A percentile compares a stretch with the other conserved stretches of the same genome.
phyloP scores from a whole-genome alignment of 2,329 filamentous ascomycete species.

The Clarireedia homoeocarpa region DNA sequence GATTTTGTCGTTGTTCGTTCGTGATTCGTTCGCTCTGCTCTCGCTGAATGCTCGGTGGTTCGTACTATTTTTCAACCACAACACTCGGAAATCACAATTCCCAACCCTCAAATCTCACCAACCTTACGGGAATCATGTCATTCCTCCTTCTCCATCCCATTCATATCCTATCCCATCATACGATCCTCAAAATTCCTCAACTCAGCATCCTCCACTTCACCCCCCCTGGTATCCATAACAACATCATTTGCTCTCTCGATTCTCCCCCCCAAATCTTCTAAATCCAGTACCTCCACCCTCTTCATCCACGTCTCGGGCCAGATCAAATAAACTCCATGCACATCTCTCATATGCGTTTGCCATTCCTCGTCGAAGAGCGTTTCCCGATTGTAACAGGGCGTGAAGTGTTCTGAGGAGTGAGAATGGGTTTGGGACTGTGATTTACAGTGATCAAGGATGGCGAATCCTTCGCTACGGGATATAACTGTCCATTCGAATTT shows the following conservation, averaged over 20 bases:
- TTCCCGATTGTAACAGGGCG: conserved; percentile 26
- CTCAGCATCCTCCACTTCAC: not conserved
- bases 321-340: conserved; percentile 25
- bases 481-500: conserved; percentile 26
- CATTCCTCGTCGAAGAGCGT: conserved; percentile 27
- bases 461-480: conserved; percentile 22
- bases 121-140: too few relatives aligned
- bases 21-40: too few relatives aligned
- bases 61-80: too few relatives aligned
- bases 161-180: too few relatives aligned
- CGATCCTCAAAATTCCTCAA: too few relatives aligned
- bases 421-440: conserved; percentile 9
- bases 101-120: too few relatives aligned
- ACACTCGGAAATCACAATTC: too few relatives aligned
- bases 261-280: conserved; percentile 24
- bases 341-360: conserved; percentile 27
- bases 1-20: too few relatives aligned
- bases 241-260: conserved; percentile 25
- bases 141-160: too few relatives aligned
- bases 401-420: not conserved
- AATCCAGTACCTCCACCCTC: conserved; percentile 25
- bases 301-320: conserved; percentile 29
- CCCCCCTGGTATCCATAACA: conserved; percentile 19
- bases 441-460: conserved; percentile 25
- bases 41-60: too few relatives aligned